Evolutionary conservation across 306 rosid genomes (phyloP).

Genomic region (Quercus rubra): DNA sequence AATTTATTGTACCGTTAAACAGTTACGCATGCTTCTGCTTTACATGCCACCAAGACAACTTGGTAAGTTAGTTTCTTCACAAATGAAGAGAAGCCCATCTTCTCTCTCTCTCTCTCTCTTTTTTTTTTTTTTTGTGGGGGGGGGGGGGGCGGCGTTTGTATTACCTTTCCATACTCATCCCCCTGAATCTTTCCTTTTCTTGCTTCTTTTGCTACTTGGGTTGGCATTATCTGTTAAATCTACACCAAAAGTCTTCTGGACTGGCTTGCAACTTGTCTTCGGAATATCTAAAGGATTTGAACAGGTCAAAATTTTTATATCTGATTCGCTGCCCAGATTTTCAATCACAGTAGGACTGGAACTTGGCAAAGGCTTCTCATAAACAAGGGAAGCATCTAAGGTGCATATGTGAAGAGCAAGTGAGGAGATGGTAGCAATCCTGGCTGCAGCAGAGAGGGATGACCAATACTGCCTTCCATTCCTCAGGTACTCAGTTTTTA

Average conservation of each 20-base stretch:
- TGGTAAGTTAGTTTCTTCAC: not conserved
- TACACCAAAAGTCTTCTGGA: not conserved
- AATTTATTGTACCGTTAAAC: not conserved
- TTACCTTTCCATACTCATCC: not conserved
- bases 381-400: conserved; percentile 81
- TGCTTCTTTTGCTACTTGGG: not conserved
- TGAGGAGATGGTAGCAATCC: conserved; percentile 69
- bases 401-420: conserved; percentile 85
- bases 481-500: conserved; percentile 72
- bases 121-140: too few relatives aligned
- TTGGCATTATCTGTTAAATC: not conserved
- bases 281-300: not conserved
- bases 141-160: too few relatives aligned
- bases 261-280: not conserved
- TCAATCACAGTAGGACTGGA: conserved; percentile 17
- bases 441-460: conserved; percentile 87
- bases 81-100: not conserved
- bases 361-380: conserved; percentile 58
- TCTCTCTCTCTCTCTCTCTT: too few relatives aligned
- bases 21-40: not conserved
- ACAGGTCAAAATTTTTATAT: not conserved
- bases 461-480: conserved; percentile 99
- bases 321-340: not conserved
- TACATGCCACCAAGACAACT: not conserved
- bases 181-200: not conserved